A percentile compares a stretch with the other conserved stretches of the same genome.
phyloP scores from a whole-genome alignment of 1,139 yeast genomes.

The Trichomonascaceae sp. region DNA sequence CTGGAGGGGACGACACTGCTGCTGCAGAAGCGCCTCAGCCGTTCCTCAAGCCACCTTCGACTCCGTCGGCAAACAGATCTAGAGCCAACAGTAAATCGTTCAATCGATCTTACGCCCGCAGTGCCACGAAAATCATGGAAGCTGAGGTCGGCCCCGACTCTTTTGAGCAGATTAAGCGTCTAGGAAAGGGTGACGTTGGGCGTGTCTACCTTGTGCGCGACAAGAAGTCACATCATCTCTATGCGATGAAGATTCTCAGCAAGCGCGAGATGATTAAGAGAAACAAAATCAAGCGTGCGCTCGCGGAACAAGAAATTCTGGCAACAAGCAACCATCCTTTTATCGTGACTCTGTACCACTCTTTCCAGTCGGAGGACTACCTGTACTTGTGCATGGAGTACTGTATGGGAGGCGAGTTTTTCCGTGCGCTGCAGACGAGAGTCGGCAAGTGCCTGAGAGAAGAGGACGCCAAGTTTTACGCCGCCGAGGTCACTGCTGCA shows the following conservation, averaged over 20 bases:
- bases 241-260: conserved; percentile 85
- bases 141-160: conserved; percentile 78
- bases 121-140: conserved; percentile 55
- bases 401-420: conserved; percentile 98
- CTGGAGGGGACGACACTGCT: not conserved
- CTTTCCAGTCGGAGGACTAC: conserved; percentile 88
- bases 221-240: conserved; percentile 56
- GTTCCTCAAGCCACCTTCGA: conserved; percentile 1
- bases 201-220: conserved; percentile 87
- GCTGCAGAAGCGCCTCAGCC: not conserved
- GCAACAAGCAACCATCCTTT: conserved; percentile 96
- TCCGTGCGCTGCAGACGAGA: conserved; percentile 88
- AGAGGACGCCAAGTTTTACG: conserved; percentile 83
- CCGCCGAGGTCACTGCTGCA: conserved; percentile 96
- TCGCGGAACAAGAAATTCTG: conserved; percentile 92
- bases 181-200: conserved; percentile 98
- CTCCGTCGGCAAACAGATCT: conserved; percentile 10
- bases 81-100: conserved; percentile 24
- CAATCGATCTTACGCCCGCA: conserved; percentile 44
- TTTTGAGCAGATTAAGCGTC: conserved; percentile 73
- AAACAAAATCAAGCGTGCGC: conserved; percentile 83
- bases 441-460: conserved; percentile 78
- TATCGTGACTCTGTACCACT: conserved; percentile 89
- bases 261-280: conserved; percentile 92
- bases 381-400: conserved; percentile 97